Conservation (phyloP, 106 monocot genomes). For the Acorus calamus region DNA sequence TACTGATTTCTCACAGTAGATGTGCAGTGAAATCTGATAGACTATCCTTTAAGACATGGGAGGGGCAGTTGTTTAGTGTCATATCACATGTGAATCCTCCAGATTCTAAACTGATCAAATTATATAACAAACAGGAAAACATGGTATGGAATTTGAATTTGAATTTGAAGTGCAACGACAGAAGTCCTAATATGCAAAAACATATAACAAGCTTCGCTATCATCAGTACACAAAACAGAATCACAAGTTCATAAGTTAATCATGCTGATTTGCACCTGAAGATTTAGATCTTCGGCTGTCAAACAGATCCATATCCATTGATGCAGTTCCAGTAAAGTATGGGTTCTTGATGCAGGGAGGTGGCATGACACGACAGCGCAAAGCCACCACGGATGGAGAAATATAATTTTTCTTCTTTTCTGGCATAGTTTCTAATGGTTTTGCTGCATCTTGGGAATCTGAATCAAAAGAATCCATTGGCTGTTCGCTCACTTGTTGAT, state of each 20-base stretch:
- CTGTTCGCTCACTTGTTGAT: slow-evolving; percentile 20
- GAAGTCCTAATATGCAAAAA: too few species aligned
- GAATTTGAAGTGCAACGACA: too few species aligned
- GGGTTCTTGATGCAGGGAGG: slow-evolving; percentile 97
- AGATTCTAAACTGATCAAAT: too few species aligned
- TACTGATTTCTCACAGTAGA: too few species aligned
- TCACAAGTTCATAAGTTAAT: background rate
- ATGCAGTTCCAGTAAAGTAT: slow-evolving; percentile 33
- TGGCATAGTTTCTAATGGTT: slow-evolving; percentile 7
- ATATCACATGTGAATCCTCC: too few species aligned
- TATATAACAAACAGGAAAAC: too few species aligned
- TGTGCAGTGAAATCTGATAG: too few species aligned
- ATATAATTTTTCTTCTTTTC: slow-evolving; percentile 58
- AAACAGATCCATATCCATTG: slow-evolving; percentile 42
- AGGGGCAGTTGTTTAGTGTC: too few species aligned
- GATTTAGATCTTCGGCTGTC: slow-evolving; percentile 45
- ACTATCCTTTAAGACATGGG: too few species aligned
- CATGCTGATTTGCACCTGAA: slow-evolving; percentile 27
- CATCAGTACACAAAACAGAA: background rate
- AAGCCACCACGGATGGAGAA: slow-evolving; percentile 72
- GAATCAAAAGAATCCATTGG: slow-evolving; percentile 15
- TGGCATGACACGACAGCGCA: slow-evolving; percentile 83
- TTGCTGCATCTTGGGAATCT: slow-evolving; percentile 12
- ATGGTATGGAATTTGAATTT: too few species aligned
- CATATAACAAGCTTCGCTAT: too few species aligned